Evolutionary conservation across 345 rosid genomes (phyloP).

Genomic region (Aquilaria sinensis): DNA sequence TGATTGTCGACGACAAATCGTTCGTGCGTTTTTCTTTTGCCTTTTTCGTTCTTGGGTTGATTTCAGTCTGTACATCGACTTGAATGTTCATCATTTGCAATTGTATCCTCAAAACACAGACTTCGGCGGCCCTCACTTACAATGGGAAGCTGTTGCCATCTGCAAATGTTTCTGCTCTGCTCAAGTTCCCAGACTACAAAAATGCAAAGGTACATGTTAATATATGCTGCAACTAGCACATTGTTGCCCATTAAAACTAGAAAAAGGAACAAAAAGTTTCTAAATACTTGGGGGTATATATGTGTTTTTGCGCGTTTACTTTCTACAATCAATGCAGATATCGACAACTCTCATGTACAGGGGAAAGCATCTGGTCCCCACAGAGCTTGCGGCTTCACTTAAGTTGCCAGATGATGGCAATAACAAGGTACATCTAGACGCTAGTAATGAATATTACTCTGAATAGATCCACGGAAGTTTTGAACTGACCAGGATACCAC

Average conservation of each 20-base stretch:
- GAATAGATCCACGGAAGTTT: no score
- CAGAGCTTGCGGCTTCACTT: no score
- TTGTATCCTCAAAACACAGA: neutral
- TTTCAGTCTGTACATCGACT: neutral
- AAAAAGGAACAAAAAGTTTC: neutral
- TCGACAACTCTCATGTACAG: no score
- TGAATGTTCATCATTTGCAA: neutral
- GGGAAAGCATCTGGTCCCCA: no score
- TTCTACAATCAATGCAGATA: no score
- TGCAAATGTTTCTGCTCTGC: constrained; percentile 2
- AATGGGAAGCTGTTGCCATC: neutral
- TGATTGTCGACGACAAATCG: constrained; percentile 4
- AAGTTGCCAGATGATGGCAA: no score
- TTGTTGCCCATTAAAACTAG: neutral
- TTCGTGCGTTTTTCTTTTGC: constrained; percentile 3
- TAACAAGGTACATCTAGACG: no score
- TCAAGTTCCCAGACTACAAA: constrained; percentile 9
- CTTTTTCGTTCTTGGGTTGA: neutral
- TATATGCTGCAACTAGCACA: neutral
- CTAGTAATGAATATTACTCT: no score
- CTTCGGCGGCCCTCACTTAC: constrained; percentile 1
- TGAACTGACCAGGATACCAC: neutral
- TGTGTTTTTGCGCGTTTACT: no score
- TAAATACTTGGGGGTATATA: no score
- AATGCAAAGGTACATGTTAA: constrained; percentile 8